Conservation (phyloP, 106 monocot species). For the Apostasia ramifera region DNA sequence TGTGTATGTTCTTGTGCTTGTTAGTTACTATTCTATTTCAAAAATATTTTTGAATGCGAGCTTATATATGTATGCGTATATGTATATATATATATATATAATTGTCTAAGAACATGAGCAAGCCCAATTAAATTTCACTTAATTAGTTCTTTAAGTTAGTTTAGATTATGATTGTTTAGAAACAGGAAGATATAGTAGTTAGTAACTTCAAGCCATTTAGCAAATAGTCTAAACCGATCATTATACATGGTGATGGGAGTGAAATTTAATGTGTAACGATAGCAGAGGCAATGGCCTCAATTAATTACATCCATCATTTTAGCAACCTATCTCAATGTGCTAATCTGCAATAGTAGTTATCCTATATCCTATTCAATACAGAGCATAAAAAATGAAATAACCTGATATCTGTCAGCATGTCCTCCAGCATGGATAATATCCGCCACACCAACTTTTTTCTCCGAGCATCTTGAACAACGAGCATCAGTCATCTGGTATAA, state of each 20-base stretch:
- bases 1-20: too few species aligned
- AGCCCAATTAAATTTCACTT: too few species aligned
- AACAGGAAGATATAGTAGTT: too few species aligned
- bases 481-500: conserved; percentile 90
- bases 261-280: not conserved
- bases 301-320: not conserved
- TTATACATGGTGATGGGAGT: too few species aligned
- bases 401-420: conserved; percentile 90
- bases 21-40: too few species aligned
- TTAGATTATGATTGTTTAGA: too few species aligned
- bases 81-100: not conserved
- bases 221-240: too few species aligned
- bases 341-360: too few species aligned
- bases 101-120: too few species aligned
- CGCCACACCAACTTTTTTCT: conserved; percentile 84
- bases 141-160: too few species aligned
- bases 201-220: not conserved
- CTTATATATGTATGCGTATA: not conserved
- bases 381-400: conserved; percentile 10
- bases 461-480: conserved; percentile 64
- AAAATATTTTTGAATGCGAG: not conserved
- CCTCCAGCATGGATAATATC: conserved; percentile 91
- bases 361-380: not conserved
- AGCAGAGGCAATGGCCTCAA: not conserved
- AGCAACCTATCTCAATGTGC: not conserved